Evolutionary conservation across 768 basidiomycete species (phyloP), one percentile per base, ranked within the genome.

Genomic region (Tulasnella sp.): DNA sequence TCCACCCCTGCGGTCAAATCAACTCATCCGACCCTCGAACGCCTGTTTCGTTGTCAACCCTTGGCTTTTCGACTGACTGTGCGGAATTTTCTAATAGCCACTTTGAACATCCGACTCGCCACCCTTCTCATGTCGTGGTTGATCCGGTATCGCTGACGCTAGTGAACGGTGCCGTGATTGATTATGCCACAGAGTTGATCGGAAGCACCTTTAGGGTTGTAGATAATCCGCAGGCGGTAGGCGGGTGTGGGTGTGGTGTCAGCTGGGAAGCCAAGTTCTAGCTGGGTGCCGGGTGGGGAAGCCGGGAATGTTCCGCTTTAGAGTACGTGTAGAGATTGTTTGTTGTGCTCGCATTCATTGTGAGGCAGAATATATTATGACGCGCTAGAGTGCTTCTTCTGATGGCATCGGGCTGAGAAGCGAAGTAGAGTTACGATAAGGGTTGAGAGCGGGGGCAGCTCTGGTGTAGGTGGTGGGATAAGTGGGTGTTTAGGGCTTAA

Each of bases 241-340:
- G 95, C 72, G 95, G 95, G 0, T 99, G 97, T 82, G 97, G 97
- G 1, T 99, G 97, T 84, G 97, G 97, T 22, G 92, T 98, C 31
- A 97, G 96, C 84, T 98, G 96, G 96, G 96, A 97, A 84, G 88
- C 95, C 80, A 94, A 95, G 84, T 82, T 85, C 28, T 88, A 80
- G 83, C 37, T 34, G 37, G 37, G 11, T 73, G 34, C 20, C 42
- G 72, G 72, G 37, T 37, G 72, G 42, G 34, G 72, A 73, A 40
- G 54, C 54, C 54, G 54, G 54, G 64, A 31, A 5, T 31, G 34
- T 4, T 69, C 28, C 31, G 28, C 14, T 28, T 1, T 8, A 37
- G 16, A 69, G 64, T 69, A 69, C 64, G 34, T 16, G 64, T 69
- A 69, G 64, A 69, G 64, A 69, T 69, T 69, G 64, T 69, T 69